Percentiles rank a stretch among this genome's conserved stretches.
Evolutionary conservation across 257 asterid genomes (phyloP).

Genomic region (Ilex aquifolium): DNA sequence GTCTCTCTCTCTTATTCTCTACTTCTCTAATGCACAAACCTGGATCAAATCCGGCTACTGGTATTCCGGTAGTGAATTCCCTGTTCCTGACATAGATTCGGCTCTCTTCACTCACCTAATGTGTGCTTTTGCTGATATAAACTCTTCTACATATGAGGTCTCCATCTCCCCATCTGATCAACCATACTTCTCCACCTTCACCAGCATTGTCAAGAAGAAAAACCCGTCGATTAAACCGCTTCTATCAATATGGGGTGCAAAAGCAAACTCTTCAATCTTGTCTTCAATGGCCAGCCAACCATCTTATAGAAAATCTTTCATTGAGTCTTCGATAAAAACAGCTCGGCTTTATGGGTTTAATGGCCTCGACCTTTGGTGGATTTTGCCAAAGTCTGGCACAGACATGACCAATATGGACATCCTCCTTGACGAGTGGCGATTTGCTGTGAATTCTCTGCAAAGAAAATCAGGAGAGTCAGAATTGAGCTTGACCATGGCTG

Average conservation of each 20-base stretch:
- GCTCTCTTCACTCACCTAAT: constrained; percentile 32
- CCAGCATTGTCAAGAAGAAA: constrained; percentile 19
- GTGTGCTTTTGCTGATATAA: constrained; percentile 26
- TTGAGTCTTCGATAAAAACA: constrained; percentile 13
- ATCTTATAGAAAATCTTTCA: constrained; percentile 19
- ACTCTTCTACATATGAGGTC: constrained; percentile 18
- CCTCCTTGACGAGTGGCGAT: constrained; percentile 32
- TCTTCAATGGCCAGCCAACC: constrained; percentile 18
- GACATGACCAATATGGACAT: constrained; percentile 22
- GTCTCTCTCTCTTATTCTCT: too few species aligned
- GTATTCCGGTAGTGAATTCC: constrained; percentile 26
- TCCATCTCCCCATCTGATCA: constrained; percentile 19
- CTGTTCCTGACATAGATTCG: constrained; percentile 28
- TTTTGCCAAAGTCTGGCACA: constrained; percentile 10
- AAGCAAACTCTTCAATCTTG: constrained; percentile 2
- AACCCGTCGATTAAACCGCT: constrained; percentile 32
- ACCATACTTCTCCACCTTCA: constrained; percentile 25
- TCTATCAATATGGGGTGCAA: constrained; percentile 23
- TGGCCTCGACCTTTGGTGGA: constrained; percentile 15
- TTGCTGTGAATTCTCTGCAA: constrained; percentile 18
- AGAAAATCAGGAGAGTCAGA: background rate
- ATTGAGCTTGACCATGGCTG: constrained; percentile 27
- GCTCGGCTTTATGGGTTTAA: constrained; percentile 26
- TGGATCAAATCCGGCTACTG: constrained; percentile 31
- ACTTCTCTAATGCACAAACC: background rate